Evolutionary conservation across 2,329 filamentous ascomycete species (phyloP), one percentile per base, ranked within the genome.

Genomic region (Penicillium sp.): DNA sequence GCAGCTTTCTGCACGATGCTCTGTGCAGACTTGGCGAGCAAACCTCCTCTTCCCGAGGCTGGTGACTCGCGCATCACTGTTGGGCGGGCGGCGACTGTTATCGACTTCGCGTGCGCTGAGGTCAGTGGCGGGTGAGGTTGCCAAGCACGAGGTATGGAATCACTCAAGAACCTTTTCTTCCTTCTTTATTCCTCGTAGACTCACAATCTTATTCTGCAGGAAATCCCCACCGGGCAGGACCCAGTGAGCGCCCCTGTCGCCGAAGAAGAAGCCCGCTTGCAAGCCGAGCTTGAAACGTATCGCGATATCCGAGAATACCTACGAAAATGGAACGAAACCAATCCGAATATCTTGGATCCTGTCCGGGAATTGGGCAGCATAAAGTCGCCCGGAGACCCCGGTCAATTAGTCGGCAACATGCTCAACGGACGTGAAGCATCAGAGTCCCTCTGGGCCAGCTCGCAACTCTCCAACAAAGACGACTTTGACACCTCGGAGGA

Each of bases 231-330:
- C 35, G 54, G 39, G 15, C 38, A 42, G 20, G 50, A 56, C 25
- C 34, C 56, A 15, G 50, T 43, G 3, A 54, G 34, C 34, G 37
- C 22, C 5, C 1, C 34, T 10, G 31, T 42, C 11, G 25, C 51
- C 51, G 52, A 50, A 25, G 66, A 71, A 51, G 64, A 74, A 54
- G 69, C 72, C 39, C 68, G 71, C 14, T 61, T 71, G 7, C 63
- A 71, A 50, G 69, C 65, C 48, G 75, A 78, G 58, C 69, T 78
- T 37, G 73, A 75, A 57, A 65, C 69, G 35, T 71, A 73, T 50
- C 71, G 70, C 39, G 70, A 78, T 58, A 78, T 80, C 34, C 72
- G 76, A 52, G 65, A 73, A n/a, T 79, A 79, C 55, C 64, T 80
- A 20, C 64, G 64, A 49, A 73, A 74, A 71, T 80, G 78, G 78